Evolutionary conservation across 2,329 filamentous ascomycete species (phyloP), one percentile per base, ranked within the genome.

Genomic region (Ophiostoma sp.): DNA sequence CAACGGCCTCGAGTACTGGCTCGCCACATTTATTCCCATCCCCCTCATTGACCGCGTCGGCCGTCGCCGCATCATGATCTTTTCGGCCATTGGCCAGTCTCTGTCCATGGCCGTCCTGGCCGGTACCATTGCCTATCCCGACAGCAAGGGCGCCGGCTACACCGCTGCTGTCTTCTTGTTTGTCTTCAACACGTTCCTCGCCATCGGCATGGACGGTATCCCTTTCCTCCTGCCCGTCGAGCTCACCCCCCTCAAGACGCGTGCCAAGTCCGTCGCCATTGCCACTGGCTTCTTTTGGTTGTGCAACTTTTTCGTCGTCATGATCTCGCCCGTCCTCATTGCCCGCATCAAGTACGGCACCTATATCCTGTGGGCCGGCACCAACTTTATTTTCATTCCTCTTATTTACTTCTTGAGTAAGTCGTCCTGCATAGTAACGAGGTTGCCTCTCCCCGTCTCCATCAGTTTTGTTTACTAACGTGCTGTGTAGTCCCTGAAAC

Each of bases 21-120:
- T 74, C 52, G 64, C 66, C 42, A 71, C 70, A 15, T 61, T 74
- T n/a, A 57, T 73, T 17, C 73, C 71, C 17, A 71, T 72, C 36
- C 52, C 36, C 8, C 25, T 73, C 11, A 89, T 91, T 42, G 91
- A 93, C 80, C 87, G 90, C 64, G 92, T 91, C 76, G 91, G 91
- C 52, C 87, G 91, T 70, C 90, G 91, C 77, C 90, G 90, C 83
- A 83, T 93, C 73, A 86, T 93, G 78, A 90, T 93, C 72, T 84
- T 90, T 50, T 91, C 91, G 77, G 90, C 87, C 45, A 81, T 90
- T 50, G 91, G 91, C 39, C 93, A 93, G 87, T 89, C 87, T 2
- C 75, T 88, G 9, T 92, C 90, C 83, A 93, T 93, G 90, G 83
- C 93, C 73, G 87, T 91, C 73, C 89, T 91, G 0, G 79, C 81